Evolutionary conservation across 257 asterid species (phyloP).

Genomic region (Fraxinus quadrangulata): DNA sequence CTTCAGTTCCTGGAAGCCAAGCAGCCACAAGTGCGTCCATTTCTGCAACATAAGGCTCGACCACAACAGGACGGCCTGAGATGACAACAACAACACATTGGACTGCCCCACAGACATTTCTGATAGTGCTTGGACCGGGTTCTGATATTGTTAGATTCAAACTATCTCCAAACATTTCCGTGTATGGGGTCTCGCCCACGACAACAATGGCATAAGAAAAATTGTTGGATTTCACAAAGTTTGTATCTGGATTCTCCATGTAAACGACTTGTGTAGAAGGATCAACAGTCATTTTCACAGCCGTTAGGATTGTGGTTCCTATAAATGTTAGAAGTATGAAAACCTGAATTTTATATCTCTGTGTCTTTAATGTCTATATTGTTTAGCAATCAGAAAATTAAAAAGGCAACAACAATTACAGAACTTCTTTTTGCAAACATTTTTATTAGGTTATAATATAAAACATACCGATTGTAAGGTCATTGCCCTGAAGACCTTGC

Average conservation of each 20-base stretch:
- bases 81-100: constrained; percentile 50
- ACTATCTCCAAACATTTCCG: constrained; percentile 52
- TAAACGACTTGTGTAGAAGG: constrained; percentile 47
- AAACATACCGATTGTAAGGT: constrained; percentile 45
- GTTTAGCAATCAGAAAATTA: no score
- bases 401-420: no score
- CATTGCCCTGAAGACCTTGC: constrained; percentile 61
- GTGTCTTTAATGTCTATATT: no score
- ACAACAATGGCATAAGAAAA: constrained; percentile 57
- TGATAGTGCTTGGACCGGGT: constrained; percentile 39
- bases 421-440: background rate
- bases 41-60: constrained; percentile 43
- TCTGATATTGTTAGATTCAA: constrained; percentile 40
- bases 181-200: constrained; percentile 56
- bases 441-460: background rate
- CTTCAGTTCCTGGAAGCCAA: constrained; percentile 71
- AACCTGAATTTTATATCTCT: background rate
- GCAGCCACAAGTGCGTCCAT: constrained; percentile 64
- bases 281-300: constrained; percentile 47
- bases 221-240: constrained; percentile 33
- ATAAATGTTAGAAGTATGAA: constrained; percentile 18
- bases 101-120: constrained; percentile 40
- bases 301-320: constrained; percentile 60
- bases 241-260: constrained; percentile 33
- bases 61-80: constrained; percentile 55